Evolutionary conservation across 805 yeast genomes (phyloP).

Genomic region (Barnettozyma siamensis): DNA sequence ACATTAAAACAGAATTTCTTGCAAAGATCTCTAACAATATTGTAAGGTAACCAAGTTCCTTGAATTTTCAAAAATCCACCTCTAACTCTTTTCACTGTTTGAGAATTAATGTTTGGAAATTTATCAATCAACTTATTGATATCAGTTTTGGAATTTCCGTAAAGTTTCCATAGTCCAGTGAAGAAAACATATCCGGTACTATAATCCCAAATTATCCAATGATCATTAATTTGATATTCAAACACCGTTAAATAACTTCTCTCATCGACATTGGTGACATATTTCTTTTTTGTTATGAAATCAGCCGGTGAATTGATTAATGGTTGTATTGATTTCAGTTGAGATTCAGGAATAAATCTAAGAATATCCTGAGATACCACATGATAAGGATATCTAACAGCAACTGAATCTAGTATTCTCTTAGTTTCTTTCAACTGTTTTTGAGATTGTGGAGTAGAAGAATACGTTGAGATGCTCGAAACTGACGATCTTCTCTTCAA

Average conservation of each 20-base stretch:
- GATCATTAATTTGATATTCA: slow-evolving; percentile 63
- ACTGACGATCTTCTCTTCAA: slow-evolving; percentile 1
- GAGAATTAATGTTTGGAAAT: slow-evolving; percentile 16
- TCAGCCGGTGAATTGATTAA: slow-evolving; percentile 1
- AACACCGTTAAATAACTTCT: slow-evolving; percentile 63
- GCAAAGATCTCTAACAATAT: slow-evolving; percentile 62
- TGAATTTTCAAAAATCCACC: slow-evolving; percentile 92
- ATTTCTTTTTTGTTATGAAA: slow-evolving; percentile 36
- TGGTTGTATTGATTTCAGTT: slow-evolving; percentile 11
- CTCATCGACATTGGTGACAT: slow-evolving; percentile 70
- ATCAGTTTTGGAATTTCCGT: slow-evolving; percentile 68
- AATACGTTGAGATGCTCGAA: background rate
- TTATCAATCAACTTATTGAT: slow-evolving; percentile 56
- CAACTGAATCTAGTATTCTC: slow-evolving; percentile 14
- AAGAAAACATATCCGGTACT: slow-evolving; percentile 80
- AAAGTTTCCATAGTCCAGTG: slow-evolving; percentile 82
- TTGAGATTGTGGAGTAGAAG: slow-evolving; percentile 3
- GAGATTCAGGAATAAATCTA: slow-evolving; percentile 20
- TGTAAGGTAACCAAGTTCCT: slow-evolving; percentile 87
- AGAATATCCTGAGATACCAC: slow-evolving; percentile 10
- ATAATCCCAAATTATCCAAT: slow-evolving; percentile 68
- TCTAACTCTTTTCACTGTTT: slow-evolving; percentile 55
- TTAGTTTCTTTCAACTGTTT: slow-evolving; percentile 13
- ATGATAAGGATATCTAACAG: slow-evolving; percentile 17
- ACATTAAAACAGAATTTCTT: slow-evolving; percentile 72